Base-by-base conservation (phyloP, 176 grass and related monocot species). In the Pontederia crassipes region DNA sequence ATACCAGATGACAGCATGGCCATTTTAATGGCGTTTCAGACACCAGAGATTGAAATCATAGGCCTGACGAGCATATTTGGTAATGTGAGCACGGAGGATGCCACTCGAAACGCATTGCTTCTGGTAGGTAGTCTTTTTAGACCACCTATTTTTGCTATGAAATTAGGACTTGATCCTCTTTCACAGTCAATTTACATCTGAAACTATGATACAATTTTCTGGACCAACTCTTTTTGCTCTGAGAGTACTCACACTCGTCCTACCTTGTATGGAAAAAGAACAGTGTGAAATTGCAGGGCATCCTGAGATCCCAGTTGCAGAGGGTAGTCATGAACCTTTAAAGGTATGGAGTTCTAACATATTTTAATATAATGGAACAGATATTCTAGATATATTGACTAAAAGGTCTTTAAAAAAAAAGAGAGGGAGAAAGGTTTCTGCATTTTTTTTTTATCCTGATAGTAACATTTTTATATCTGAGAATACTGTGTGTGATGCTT, bases 31-130 rank as follows among this genome's bases (percentile, higher is more conserved):
- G 92, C 92, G 2, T 87, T 96, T 74, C 78, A 85, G 60, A 67
- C 64, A 8, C 62, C 79, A 20, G 63, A 76, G 16, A 70, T 96
- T 12, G 59, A 83, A 64, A 54, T 96, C 64, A 40, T 96, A 2
- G 87, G 92, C 5, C 79, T 96, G 11, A 90, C 92, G 32, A 96
- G 86, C 27, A 88, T 90, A 65, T 96, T 96, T 71, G 92, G 92
- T 51, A 96, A 96, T 64, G 80, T 83, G 68, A 85, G 68, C 2
- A 87, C 86, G 9, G 60, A 71, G 8, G 57, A 74, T 48, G 86
- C 91, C 11, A 90, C 86, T 46, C 80, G 72, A 66, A 96, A 96
- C 18, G 87, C 92, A 52, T 72, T 96, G 70, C 59, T 90, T 10
- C 79, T 96, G 86, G 92, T 80, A 85, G 20, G 72, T 27, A 57